Base-by-base conservation (phyloP, 2,329 filamentous ascomycete genomes). In the Seiridium cupressi region DNA sequence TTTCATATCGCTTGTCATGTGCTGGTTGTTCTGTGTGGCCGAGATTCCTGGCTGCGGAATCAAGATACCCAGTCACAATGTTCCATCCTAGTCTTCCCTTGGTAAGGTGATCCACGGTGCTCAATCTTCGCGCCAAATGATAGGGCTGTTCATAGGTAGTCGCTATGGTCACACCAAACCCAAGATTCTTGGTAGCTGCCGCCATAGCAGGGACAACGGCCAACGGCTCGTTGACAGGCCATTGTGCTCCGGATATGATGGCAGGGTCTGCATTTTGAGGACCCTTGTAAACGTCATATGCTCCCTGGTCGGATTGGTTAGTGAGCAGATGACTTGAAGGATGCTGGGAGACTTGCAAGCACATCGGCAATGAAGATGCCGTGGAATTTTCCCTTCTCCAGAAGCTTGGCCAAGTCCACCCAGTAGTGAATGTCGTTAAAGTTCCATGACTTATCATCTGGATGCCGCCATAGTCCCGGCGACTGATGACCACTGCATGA, bases 361-460 rank as follows among this genome's bases (percentile, higher is more conserved):
- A 85, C 88, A 64, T 90, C 87, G 0, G 87, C 87, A 5, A 90
- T 77, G 69, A 89, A 89, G 9, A 90, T 72, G 0, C 85, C 84
- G 60, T 88, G 88, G 72, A 89, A 86, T 7, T 82, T 82, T 4
- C 85, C 87, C 8, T 80, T 74, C 63, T 89, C 87, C 1, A 89
- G 76, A 0, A 88, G 69, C 63, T 88, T 84, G 3, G 87, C 87
- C 0, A 89, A 74, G 36, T 89, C 78, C n/a, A 85, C 83, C 86
- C 86, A 89, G 67, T 89, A 88, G 73, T 2, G 88, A 74, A 51
- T 77, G 80, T 54, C 84, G 76, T 66, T 89, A 88, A 4, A 82
- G 81, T 2, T 82, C 81, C 3, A 70, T 44, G 85, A 87, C 61
- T 80, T 80, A 68, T 90, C 86, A 31, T 74, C 76, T 0, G 87